phyloP scores from a whole-genome alignment of 441 rosid genomes.

The Erodium texanum region DNA sequence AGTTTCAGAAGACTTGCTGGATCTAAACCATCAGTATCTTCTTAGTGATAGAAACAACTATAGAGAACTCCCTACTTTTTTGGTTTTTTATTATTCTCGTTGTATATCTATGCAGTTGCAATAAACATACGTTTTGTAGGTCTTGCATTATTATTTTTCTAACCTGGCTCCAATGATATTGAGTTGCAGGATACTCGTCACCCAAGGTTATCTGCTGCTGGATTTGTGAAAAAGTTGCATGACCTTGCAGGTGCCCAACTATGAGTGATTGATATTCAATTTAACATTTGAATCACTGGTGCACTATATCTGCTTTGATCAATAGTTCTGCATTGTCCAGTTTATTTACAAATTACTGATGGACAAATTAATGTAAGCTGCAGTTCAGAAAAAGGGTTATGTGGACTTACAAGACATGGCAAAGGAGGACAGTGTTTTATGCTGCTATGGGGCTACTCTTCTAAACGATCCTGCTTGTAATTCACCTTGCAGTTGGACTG shows the following conservation, averaged over 20 bases:
- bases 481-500: constrained; percentile 70
- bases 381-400: constrained; percentile 92
- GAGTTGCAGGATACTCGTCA: constrained; percentile 57
- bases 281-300: too few relatives aligned
- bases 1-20: neutral
- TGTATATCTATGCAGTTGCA: neutral
- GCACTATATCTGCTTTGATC: constrained; percentile 8
- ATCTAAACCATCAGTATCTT: constrained; percentile 1
- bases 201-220: constrained; percentile 67
- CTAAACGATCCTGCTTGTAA: constrained; percentile 57
- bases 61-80: neutral
- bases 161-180: constrained; percentile 17
- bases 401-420: constrained; percentile 70
- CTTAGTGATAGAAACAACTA: neutral
- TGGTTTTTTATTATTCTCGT: neutral
- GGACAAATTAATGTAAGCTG: constrained; percentile 13
- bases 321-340: constrained; percentile 12
- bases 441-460: constrained; percentile 78
- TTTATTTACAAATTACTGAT: constrained; percentile 13
- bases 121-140: neutral
- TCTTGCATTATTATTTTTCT: constrained; percentile 17
- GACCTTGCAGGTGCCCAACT: constrained; percentile 71
- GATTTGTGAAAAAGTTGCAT: constrained; percentile 76
- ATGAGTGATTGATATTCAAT: constrained; percentile 17
- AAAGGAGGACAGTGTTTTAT: constrained; percentile 49